These are phyloP conservation scores for Epichloe brachyelytri DNA, from an alignment of 2,329 filamentous ascomycete genomes.

Conservation along the genomic window DNA sequence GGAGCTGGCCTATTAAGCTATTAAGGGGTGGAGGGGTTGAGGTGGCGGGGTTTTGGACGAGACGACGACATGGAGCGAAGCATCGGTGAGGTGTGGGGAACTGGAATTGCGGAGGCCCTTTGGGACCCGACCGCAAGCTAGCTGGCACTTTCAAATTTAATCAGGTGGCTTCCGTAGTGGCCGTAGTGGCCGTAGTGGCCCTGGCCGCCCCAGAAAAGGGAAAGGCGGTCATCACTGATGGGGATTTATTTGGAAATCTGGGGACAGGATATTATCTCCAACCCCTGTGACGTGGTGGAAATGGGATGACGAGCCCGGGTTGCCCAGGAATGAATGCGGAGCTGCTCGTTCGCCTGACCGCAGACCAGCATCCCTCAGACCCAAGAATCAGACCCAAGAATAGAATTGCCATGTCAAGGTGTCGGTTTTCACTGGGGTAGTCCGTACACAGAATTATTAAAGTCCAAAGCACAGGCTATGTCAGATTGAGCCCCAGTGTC, in stretches of 20 bases:
- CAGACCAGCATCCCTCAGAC: too few species aligned
- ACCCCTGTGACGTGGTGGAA: neutral
- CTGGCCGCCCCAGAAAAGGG: neutral
- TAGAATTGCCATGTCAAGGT: too few species aligned
- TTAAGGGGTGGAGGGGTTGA: slow-evolving; percentile 13
- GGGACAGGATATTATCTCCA: neutral
- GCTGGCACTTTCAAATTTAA: too few species aligned
- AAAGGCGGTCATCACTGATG: slow-evolving; percentile 1
- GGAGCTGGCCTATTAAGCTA: neutral
- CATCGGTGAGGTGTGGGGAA: slow-evolving; percentile 16
- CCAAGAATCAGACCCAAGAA: too few species aligned
- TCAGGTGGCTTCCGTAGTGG: too few species aligned
- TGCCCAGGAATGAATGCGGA: too few species aligned
- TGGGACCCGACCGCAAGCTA: too few species aligned
- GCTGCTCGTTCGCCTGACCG: too few species aligned
- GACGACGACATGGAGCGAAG: slow-evolving; percentile 5
- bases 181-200: neutral
- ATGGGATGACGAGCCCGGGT: too few species aligned
- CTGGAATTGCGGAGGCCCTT: neutral
- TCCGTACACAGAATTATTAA: neutral
- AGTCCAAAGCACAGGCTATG: neutral
- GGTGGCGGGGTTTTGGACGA: slow-evolving; percentile 15
- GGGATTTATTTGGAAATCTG: neutral
- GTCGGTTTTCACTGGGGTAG: neutral
- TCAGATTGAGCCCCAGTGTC: neutral